These are phyloP conservation scores for Pholiota adiposa DNA, from an alignment of 1,284 basidiomycete species.

Conservation along the genomic window DNA sequence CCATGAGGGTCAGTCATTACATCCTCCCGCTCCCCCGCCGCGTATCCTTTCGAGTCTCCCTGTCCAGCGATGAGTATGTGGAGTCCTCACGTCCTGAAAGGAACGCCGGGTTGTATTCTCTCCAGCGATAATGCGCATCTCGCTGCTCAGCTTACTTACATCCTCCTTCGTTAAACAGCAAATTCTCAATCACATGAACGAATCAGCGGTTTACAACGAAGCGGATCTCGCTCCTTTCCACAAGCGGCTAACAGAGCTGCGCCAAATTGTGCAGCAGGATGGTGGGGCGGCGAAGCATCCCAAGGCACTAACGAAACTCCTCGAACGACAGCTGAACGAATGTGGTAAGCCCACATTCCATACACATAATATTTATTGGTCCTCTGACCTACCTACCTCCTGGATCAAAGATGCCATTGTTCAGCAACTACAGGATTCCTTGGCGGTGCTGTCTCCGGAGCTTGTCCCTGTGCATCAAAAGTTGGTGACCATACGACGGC, in stretches of 20 bases:
- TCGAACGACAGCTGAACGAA: constrained; percentile 90
- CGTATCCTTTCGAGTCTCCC: constrained; percentile 11
- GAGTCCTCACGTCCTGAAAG: constrained; percentile 6
- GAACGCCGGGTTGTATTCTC: constrained; percentile 16
- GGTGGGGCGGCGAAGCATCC: constrained; percentile 84
- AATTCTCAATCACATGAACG: constrained; percentile 93
- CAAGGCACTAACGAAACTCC: constrained; percentile 86
- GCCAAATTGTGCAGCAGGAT: constrained; percentile 83
- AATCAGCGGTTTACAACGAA: constrained; percentile 92
- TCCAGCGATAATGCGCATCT: constrained; percentile 13
- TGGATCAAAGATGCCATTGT: constrained; percentile 71
- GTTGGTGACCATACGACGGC: constrained; percentile 86
- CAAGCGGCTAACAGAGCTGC: constrained; percentile 77
- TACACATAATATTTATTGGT: constrained; percentile 8
- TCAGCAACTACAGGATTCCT: constrained; percentile 76
- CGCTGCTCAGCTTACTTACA: constrained; percentile 13
- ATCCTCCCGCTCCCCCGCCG: constrained; percentile 10
- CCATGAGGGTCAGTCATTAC: constrained; percentile 79
- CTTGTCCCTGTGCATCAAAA: constrained; percentile 90
- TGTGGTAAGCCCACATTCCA: constrained; percentile 68
- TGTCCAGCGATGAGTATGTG: constrained; percentile 5
- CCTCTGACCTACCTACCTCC: neutral
- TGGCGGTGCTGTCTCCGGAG: constrained; percentile 85
- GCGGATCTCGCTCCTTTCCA: constrained; percentile 87
- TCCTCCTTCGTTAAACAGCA: constrained; percentile 55